Evolutionary conservation across 257 asterid genomes (phyloP).

Genomic region (Solanum sparsipilum): DNA sequence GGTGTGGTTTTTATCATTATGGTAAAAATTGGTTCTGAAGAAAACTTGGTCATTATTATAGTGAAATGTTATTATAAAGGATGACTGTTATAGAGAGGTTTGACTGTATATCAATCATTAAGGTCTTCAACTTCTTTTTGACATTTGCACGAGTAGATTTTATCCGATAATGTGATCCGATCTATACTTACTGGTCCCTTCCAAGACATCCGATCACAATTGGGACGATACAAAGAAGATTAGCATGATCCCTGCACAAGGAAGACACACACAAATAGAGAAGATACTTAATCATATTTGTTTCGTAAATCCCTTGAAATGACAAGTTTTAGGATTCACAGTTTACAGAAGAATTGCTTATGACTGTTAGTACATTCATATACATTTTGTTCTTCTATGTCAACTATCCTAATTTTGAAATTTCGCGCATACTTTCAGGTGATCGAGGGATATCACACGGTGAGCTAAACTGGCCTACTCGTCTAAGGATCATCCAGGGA

Average conservation of each 20-base stretch:
- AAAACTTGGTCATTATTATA: background rate
- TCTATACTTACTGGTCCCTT: background rate
- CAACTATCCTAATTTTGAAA: background rate
- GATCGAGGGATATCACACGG: slow-evolving; percentile 58
- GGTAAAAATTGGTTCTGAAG: background rate
- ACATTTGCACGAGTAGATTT: background rate
- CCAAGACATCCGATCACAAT: background rate
- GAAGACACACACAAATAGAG: background rate
- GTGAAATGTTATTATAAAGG: background rate
- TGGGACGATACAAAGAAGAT: background rate
- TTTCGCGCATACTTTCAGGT: slow-evolving; percentile 25
- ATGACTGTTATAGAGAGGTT: background rate
- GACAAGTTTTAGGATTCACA: no score
- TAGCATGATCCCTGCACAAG: background rate
- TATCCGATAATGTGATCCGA: background rate
- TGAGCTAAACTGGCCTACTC: slow-evolving; percentile 54
- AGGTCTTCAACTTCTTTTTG: background rate
- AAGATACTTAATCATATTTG: background rate
- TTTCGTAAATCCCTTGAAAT: no score
- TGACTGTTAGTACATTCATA: no score
- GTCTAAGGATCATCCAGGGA: slow-evolving; percentile 71
- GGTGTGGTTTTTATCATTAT: no score
- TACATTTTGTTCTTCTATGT: background rate
- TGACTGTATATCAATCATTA: background rate
- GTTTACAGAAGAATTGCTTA: background rate